Evolutionary conservation across 2,329 filamentous ascomycete genomes (phyloP).

Genomic region (Fusarium falciforme): DNA sequence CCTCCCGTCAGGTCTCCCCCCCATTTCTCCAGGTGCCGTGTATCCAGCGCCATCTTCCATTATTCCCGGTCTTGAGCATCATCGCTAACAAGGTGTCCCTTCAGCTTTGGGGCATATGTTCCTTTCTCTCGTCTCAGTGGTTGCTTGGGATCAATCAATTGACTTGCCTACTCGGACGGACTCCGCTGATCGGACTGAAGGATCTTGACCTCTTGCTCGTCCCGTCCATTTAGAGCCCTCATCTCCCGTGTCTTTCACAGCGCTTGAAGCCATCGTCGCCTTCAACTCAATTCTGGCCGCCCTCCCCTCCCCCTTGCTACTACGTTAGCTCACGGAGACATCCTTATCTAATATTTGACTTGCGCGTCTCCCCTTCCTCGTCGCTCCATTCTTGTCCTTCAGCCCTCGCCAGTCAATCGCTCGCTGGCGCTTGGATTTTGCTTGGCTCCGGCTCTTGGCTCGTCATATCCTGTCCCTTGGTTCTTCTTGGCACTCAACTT

Average conservation of each 20-base stretch:
- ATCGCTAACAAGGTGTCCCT: neutral
- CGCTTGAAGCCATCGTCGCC: neutral
- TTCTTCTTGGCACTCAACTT: conserved; percentile 29
- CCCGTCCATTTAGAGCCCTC: conserved; percentile 3
- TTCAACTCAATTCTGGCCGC: conserved; percentile 13
- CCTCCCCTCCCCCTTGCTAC: neutral
- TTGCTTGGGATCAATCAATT: neutral
- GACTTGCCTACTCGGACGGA: neutral
- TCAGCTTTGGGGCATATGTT: neutral
- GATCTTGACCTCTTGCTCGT: neutral
- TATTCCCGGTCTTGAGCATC: conserved; percentile 6
- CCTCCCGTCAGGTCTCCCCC: neutral
- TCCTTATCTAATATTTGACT: conserved; percentile 3
- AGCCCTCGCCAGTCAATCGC: conserved; percentile 8
- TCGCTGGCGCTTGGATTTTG: conserved; percentile 25
- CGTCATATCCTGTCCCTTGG: conserved; percentile 31
- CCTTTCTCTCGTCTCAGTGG: neutral
- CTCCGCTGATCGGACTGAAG: neutral
- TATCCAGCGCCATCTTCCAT: conserved; percentile 5
- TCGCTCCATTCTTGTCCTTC: conserved; percentile 2
- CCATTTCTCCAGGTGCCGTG: conserved; percentile 4
- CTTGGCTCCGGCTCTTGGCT: conserved; percentile 36
- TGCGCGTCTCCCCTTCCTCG: conserved; percentile 1
- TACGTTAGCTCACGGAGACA: neutral
- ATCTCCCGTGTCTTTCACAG: neutral